A percentile compares a stretch with the other conserved stretches of the same genome.
Conservation (phyloP, 2,329 filamentous ascomycete species). For the Purpureocillium lavendulum region DNA sequence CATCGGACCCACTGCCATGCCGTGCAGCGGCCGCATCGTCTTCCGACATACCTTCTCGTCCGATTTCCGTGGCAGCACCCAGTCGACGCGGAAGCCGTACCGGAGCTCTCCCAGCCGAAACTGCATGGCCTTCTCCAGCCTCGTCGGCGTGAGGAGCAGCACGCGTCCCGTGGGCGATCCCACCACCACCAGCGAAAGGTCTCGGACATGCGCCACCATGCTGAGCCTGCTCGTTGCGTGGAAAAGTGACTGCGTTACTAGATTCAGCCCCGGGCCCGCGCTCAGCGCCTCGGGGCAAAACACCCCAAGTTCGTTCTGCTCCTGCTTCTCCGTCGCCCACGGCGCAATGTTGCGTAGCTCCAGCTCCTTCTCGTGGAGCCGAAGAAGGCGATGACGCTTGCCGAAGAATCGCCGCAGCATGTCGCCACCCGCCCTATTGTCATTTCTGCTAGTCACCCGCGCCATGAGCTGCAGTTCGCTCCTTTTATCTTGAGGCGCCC, state of each 20-base stretch:
- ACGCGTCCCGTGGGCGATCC: constrained; percentile 61
- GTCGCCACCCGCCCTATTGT: not conserved
- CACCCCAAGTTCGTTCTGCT: constrained; percentile 17
- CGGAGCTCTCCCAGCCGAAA: constrained; percentile 15
- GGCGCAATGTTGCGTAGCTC: constrained; percentile 32
- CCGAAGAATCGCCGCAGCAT: constrained; percentile 1
- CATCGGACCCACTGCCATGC: constrained; percentile 59
- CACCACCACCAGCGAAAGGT: constrained; percentile 60
- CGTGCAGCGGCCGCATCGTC: constrained; percentile 48
- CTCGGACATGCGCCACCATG: constrained; percentile 57
- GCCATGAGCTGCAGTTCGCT: too few species aligned
- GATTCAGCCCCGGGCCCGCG: constrained; percentile 15
- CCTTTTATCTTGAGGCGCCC: constrained; percentile 8
- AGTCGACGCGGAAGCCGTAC: constrained; percentile 45
- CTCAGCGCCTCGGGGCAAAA: constrained; percentile 21
- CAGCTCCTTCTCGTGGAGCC: constrained; percentile 39
- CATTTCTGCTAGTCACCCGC: constrained; percentile 2
- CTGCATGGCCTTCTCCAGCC: constrained; percentile 16
- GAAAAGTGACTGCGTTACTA: constrained; percentile 16
- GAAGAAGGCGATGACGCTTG: constrained; percentile 29
- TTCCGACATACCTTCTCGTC: constrained; percentile 37
- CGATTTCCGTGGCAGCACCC: constrained; percentile 35
- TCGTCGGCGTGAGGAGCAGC: constrained; percentile 49
- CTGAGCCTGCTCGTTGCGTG: constrained; percentile 36
- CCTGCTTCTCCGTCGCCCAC: constrained; percentile 6